phyloP scores from a whole-genome alignment of 2,329 filamentous ascomycete genomes.

The Epichloe glyceriae region DNA sequence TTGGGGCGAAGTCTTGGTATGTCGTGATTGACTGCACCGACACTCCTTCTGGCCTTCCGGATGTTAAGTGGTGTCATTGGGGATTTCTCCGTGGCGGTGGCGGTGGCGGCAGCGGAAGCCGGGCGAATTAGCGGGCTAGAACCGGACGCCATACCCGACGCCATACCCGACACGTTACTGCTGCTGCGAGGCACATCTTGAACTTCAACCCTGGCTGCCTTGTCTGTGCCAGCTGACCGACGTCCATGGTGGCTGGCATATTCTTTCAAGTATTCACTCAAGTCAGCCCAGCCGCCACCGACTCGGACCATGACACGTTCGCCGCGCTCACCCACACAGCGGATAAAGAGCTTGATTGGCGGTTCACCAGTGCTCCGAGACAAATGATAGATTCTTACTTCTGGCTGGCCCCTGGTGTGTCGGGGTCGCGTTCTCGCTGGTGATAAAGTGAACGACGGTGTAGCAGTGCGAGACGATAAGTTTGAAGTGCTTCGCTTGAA shows the following conservation, averaged over 20 bases:
- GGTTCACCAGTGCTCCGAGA: conserved; percentile 71
- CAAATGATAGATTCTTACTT: conserved; percentile 87
- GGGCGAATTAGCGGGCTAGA: conserved; percentile 29
- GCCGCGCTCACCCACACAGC: conserved; percentile 76
- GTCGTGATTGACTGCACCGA: conserved; percentile 22
- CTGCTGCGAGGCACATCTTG: conserved; percentile 31
- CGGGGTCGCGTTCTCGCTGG: conserved; percentile 45
- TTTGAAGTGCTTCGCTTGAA: conserved; percentile 36
- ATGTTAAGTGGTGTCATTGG: conserved; percentile 38
- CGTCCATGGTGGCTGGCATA: conserved; percentile 86
- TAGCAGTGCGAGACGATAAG: conserved; percentile 44
- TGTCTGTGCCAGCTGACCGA: conserved; percentile 33
- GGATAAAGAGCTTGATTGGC: conserved; percentile 89
- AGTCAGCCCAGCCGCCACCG: conserved; percentile 93
- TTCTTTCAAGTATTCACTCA: conserved; percentile 87
- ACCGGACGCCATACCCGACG: conserved; percentile 12
- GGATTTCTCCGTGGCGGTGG: conserved; percentile 21
- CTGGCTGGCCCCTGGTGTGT: conserved; percentile 43
- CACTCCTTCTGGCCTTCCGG: conserved; percentile 39
- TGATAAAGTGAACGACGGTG: conserved; percentile 56
- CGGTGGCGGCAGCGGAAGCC: conserved; percentile 26
- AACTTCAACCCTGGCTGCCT: conserved; percentile 44
- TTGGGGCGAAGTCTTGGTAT: conserved; percentile 23
- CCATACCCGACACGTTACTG: conserved; percentile 12
- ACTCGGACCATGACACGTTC: conserved; percentile 97